Percentiles rank a stretch among this genome's conserved stretches.
phyloP scores from a whole-genome alignment of 2,329 filamentous ascomycete species.

The Hymenoscyphus salicellus region DNA sequence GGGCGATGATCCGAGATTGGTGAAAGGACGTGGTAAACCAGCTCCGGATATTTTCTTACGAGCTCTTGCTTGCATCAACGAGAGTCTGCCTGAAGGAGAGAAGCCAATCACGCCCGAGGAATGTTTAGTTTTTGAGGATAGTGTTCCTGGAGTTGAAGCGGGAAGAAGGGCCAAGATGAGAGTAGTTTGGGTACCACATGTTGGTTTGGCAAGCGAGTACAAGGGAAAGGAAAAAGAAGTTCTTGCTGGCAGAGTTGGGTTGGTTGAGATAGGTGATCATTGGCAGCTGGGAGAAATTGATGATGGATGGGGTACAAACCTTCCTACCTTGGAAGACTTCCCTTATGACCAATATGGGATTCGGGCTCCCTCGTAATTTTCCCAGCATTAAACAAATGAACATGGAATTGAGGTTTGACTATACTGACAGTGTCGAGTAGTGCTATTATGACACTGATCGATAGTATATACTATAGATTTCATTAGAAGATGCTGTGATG shows the following conservation, averaged over 20 bases:
- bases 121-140: conserved; percentile 95
- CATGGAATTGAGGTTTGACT: too few relatives aligned
- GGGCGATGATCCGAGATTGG: conserved; percentile 80
- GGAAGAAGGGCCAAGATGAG: conserved; percentile 91
- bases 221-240: conserved; percentile 74
- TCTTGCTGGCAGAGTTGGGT: conserved; percentile 68
- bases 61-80: conserved; percentile 81
- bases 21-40: conserved; percentile 79
- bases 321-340: conserved; percentile 51
- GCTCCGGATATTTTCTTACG: conserved; percentile 92
- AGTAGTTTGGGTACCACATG: conserved; percentile 88
- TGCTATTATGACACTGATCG: too few relatives aligned
- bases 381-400: not conserved
- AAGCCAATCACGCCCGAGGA: conserved; percentile 72
- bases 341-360: conserved; percentile 60
- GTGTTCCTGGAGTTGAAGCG: conserved; percentile 86
- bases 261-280: conserved; percentile 39
- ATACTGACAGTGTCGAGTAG: too few relatives aligned
- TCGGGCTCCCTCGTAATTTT: not conserved
- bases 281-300: conserved; percentile 60
- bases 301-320: conserved; percentile 61
- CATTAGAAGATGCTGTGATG: too few relatives aligned
- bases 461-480: too few relatives aligned
- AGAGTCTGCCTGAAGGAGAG: conserved; percentile 60
- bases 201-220: conserved; percentile 72